Percentiles rank a stretch among this genome's conserved stretches.
Evolutionary conservation across 2,329 filamentous ascomycete genomes (phyloP).

Genomic region (Verticillium albo-atrum): DNA sequence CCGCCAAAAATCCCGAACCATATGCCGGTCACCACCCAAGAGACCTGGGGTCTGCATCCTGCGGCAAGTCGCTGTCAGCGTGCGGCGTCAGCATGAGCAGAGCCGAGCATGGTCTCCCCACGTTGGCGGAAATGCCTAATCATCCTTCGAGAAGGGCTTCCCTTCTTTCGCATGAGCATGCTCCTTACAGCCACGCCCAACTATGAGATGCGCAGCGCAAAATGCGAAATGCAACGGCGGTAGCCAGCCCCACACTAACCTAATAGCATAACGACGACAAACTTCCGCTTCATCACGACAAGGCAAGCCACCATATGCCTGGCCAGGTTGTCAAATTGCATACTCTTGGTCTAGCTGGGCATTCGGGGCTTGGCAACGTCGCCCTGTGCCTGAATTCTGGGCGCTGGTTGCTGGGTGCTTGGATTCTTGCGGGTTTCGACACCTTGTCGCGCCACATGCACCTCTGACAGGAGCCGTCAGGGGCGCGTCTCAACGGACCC

Average conservation of each 20-base stretch:
- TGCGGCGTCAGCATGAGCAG: not conserved
- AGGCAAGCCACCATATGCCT: not conserved
- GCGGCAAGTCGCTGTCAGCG: not conserved
- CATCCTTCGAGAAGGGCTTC: not conserved
- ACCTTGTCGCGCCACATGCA: slow-evolving; percentile 1
- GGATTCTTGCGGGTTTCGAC: not conserved
- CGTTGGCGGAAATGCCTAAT: not conserved
- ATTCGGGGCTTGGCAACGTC: not conserved
- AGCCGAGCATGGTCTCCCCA: not conserved
- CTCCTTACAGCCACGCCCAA: not conserved
- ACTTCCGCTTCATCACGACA: not conserved
- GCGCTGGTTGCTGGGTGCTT: not conserved
- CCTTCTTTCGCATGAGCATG: not conserved
- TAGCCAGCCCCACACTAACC: too few relatives aligned
- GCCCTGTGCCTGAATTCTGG: too few relatives aligned
- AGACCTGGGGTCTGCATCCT: not conserved
- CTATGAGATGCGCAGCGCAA: too few relatives aligned
- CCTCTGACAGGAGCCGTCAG: slow-evolving; percentile 23
- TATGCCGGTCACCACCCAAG: not conserved
- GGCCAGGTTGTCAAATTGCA: not conserved
- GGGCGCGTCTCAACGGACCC: slow-evolving; percentile 21
- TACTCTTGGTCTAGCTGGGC: not conserved
- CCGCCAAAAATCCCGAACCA: not conserved
- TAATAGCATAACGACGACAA: not conserved
- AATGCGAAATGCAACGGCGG: too few relatives aligned